Evolutionary conservation across 1,284 basidiomycete genomes (phyloP).

Genomic region (Naganishia cerealis): DNA sequence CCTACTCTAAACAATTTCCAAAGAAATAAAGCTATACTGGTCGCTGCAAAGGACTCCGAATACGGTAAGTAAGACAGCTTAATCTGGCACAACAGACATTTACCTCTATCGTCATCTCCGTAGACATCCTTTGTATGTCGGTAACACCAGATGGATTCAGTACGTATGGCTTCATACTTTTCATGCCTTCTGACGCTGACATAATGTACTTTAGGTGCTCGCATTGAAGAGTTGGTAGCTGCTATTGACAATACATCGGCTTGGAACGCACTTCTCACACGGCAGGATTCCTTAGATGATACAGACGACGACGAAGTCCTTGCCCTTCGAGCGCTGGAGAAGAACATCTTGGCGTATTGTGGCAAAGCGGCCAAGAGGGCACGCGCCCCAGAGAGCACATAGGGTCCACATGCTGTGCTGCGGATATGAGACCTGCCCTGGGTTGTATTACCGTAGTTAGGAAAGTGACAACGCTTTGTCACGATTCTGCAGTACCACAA

Average conservation of each 20-base stretch:
- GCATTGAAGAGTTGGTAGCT: constrained; percentile 8
- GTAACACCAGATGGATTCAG: constrained; percentile 34
- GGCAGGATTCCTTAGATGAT: constrained; percentile 10
- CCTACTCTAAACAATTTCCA: background rate
- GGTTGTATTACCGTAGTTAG: background rate
- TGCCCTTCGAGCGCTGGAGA: constrained; percentile 13
- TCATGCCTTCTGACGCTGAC: background rate
- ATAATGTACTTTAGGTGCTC: background rate
- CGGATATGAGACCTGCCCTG: background rate
- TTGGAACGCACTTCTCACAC: constrained; percentile 21
- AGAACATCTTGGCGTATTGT: constrained; percentile 21
- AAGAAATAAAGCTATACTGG: constrained; percentile 30
- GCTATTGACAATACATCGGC: constrained; percentile 12
- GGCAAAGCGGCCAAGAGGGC: constrained; percentile 7
- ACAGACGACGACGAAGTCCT: constrained; percentile 22
- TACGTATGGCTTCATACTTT: background rate
- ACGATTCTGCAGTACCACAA: too few relatives aligned
- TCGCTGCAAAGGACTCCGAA: constrained; percentile 35
- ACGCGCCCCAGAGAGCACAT: background rate
- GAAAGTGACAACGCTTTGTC: too few relatives aligned
- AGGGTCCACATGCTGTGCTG: background rate
- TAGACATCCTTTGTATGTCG: constrained; percentile 34
- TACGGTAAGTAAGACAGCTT: constrained; percentile 32
- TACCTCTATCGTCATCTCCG: background rate
- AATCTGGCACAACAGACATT: background rate